These are phyloP conservation scores for Coemansia sp. DNA, from an alignment of 192 early-diverging fungal genomes.

Conservation along the genomic window DNA sequence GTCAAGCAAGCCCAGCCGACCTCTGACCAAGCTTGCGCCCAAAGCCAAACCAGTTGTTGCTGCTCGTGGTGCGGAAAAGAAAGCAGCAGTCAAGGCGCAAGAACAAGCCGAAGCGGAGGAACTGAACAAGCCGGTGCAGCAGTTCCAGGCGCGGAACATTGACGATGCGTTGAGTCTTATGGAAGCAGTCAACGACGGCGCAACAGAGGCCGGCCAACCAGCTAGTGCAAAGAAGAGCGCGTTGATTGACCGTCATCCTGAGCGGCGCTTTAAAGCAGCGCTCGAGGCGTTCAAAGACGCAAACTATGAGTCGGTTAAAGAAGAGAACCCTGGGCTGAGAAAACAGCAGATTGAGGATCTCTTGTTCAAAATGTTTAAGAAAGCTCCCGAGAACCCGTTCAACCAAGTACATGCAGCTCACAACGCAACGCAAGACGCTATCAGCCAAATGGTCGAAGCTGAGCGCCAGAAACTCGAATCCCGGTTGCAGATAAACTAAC, in stretches of 20 bases:
- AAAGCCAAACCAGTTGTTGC: constrained; percentile 9
- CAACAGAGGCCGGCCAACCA: constrained; percentile 10
- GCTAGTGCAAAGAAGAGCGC: constrained; percentile 41
- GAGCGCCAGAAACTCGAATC: constrained; percentile 45
- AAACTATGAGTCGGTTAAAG: constrained; percentile 70
- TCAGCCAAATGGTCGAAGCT: constrained; percentile 50
- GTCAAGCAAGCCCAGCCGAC: constrained; percentile 13
- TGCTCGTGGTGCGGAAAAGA: constrained; percentile 26
- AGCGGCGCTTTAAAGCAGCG: constrained; percentile 81
- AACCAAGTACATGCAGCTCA: constrained; percentile 74
- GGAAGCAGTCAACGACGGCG: constrained; percentile 30
- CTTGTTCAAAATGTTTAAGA: constrained; percentile 75
- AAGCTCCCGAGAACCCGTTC: constrained; percentile 76
- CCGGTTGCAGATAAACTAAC: constrained; percentile 25
- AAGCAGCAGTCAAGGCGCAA: constrained; percentile 17
- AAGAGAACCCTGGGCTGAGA: constrained; percentile 78
- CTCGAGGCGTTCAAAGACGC: constrained; percentile 68
- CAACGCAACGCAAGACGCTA: constrained; percentile 69
- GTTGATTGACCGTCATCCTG: constrained; percentile 83
- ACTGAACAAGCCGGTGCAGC: constrained; percentile 51
- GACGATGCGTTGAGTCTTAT: constrained; percentile 85
- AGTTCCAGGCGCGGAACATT: constrained; percentile 77
- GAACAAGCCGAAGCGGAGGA: constrained; percentile 6
- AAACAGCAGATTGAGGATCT: constrained; percentile 76
- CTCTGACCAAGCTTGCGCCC: constrained; percentile 15